A percentile compares a stretch with the other conserved stretches of the same genome.
Evolutionary conservation across 495 filamentous ascomycete species (phyloP).

Genomic region (Trichoderma gamsii): DNA sequence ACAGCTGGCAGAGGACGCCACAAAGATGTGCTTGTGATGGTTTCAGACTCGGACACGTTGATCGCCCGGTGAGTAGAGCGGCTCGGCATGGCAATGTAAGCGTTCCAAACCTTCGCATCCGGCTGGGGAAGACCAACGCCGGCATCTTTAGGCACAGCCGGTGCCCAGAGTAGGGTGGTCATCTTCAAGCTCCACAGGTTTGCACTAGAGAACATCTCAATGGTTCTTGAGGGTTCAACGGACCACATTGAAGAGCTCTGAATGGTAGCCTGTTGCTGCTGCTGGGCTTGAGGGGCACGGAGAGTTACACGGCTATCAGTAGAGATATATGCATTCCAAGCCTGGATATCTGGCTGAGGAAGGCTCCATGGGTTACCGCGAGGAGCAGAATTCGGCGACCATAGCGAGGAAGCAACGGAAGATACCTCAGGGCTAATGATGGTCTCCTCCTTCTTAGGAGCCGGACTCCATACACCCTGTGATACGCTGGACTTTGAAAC

Average conservation of each 20-base stretch:
- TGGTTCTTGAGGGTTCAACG: not conserved
- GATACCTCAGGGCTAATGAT: not conserved
- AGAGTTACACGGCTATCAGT: not conserved
- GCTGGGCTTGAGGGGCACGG: not conserved
- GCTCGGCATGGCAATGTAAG: slow-evolving; percentile 21
- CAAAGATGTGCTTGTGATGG: not conserved
- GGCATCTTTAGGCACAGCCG: slow-evolving; percentile 3
- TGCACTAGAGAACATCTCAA: not conserved
- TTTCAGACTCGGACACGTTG: not conserved
- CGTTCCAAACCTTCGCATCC: slow-evolving; percentile 23
- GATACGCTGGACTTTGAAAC: not conserved
- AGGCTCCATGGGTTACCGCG: not conserved
- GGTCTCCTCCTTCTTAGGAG: not conserved
- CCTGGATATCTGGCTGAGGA: not conserved
- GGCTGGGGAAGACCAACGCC: slow-evolving; percentile 26
- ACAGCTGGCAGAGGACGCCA: not conserved
- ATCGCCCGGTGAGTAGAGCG: not conserved
- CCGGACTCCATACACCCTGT: not conserved
- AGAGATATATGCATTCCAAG: not conserved
- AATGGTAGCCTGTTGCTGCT: not conserved
- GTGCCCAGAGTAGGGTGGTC: slow-evolving; percentile 21
- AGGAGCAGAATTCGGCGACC: not conserved
- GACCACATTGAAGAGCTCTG: not conserved
- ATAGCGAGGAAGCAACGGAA: not conserved
- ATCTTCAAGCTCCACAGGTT: not conserved